Evolutionary conservation across 805 yeast species (phyloP), one percentile per base, ranked within the genome.

Genomic region (Saccharomycopsis fibuligera): DNA sequence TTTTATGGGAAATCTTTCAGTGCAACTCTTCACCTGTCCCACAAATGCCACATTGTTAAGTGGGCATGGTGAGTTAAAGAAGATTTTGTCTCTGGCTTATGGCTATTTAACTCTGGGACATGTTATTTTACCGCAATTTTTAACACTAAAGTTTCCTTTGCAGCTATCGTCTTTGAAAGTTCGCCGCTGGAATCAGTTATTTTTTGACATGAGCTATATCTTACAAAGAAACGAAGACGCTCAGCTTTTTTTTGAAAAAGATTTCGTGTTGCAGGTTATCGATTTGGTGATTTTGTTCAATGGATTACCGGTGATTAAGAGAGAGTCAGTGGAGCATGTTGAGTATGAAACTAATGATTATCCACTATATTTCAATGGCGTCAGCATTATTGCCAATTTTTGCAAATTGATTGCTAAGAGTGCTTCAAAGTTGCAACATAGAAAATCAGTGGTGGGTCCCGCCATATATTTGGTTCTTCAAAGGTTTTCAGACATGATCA

Each of bases 261-360:
- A 68, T 27, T 73, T 82, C 21, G 66, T 83, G 5, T 67, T 72
- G 2, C 82, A 81, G 66, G 70, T 83, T 1, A 74, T 86, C 39
- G 87, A 84, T 54, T 70, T 87, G 8, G 57, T 86, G 27, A 66
- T 77, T 1, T 64, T 87, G 29, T 85, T 88, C 57, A 93, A 88
- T 62, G 90, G 96, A 2, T 73, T 79, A 41, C 86, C 93, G 1
- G 81, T 85, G 0, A 67, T 87, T 57, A 75, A 72, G 53, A 72
- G 98, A 51, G 96, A 88, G 59, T 78, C 79, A 3, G 70, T 75
- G 4, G 82, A 78, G 51, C 99, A 91, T 62, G 89, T 91, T 8
- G 96, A 90, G 60, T 93, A 85, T 61, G 99, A 91, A 60, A 81
- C 81, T 40, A 86, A 86, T 29, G 91, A 86, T 45, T 93, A 90